phyloP scores from a whole-genome alignment of 257 asterid genomes.

The Solanum etuberosum region DNA sequence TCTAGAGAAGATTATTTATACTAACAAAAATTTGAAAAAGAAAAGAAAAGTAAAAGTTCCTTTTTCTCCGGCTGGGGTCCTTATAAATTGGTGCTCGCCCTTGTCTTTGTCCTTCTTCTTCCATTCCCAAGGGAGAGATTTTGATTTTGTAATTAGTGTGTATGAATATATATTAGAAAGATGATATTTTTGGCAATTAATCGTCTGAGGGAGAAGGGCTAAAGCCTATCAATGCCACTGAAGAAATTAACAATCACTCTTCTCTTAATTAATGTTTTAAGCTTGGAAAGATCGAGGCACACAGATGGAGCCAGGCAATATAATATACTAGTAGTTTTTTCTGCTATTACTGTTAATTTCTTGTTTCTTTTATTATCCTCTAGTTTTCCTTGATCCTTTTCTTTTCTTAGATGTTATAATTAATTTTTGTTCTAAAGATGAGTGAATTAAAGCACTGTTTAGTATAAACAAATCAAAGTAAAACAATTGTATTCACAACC shows the following conservation, averaged over 20 bases:
- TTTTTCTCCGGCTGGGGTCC: conserved; percentile 21
- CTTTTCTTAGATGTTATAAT: background rate
- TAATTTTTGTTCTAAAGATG: background rate
- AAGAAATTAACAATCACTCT: background rate
- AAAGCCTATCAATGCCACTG: conserved; percentile 17
- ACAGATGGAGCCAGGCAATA: conserved; percentile 91
- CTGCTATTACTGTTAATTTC: background rate
- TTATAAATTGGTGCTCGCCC: conserved; percentile 4
- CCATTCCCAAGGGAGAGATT: background rate
- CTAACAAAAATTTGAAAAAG: background rate
- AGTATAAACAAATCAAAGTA: background rate
- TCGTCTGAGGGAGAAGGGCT: conserved; percentile 1
- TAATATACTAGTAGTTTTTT: background rate
- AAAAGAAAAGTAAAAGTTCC: conserved; percentile 5
- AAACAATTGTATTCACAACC: background rate
- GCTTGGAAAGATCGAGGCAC: conserved; percentile 37
- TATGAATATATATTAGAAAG: background rate
- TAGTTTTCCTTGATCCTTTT: background rate
- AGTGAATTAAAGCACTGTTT: background rate
- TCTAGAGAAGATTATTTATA: background rate
- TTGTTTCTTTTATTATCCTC: background rate
- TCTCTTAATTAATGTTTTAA: background rate
- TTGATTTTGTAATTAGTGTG: background rate
- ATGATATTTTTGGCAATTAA: background rate
- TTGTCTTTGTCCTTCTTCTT: conserved; percentile 24